Conservation (phyloP, 1,284 basidiomycete species). For the Cystobasidium slooffiae region DNA sequence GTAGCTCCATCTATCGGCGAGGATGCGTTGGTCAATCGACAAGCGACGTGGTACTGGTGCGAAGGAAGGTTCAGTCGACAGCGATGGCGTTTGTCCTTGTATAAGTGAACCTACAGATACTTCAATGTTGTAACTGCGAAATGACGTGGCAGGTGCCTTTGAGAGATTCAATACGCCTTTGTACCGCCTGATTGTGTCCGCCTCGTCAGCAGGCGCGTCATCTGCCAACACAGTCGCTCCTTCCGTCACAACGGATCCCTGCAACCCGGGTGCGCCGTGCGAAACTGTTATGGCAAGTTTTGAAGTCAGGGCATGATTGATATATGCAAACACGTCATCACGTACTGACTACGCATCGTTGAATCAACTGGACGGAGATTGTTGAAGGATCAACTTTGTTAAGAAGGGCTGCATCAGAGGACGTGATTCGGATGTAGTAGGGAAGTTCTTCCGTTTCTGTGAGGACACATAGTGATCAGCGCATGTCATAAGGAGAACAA, state of each 20-base stretch:
- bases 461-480: neutral
- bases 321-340: neutral
- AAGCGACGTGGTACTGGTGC: constrained; percentile 27
- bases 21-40: neutral
- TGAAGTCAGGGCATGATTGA: neutral
- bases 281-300: constrained; percentile 8
- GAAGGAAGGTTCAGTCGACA: neutral
- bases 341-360: constrained; percentile 29
- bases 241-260: constrained; percentile 23
- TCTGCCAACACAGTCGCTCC: constrained; percentile 12
- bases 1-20: constrained; percentile 12
- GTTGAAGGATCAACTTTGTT: constrained; percentile 18
- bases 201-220: neutral
- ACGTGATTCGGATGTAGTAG: constrained; percentile 25
- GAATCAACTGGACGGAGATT: constrained; percentile 21
- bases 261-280: constrained; percentile 25
- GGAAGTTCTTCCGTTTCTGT: constrained; percentile 33
- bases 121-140: constrained; percentile 33
- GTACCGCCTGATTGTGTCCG: constrained; percentile 25
- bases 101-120: constrained; percentile 18
- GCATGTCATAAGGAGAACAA: neutral
- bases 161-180: constrained; percentile 13
- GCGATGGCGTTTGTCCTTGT: neutral
- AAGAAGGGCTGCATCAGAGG: constrained; percentile 6
- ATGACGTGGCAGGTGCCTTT: constrained; percentile 25